Percentiles rank a stretch among this genome's conserved stretches.
Conservation (phyloP, 306 rosid genomes). For the Fragaria iinumae region DNA sequence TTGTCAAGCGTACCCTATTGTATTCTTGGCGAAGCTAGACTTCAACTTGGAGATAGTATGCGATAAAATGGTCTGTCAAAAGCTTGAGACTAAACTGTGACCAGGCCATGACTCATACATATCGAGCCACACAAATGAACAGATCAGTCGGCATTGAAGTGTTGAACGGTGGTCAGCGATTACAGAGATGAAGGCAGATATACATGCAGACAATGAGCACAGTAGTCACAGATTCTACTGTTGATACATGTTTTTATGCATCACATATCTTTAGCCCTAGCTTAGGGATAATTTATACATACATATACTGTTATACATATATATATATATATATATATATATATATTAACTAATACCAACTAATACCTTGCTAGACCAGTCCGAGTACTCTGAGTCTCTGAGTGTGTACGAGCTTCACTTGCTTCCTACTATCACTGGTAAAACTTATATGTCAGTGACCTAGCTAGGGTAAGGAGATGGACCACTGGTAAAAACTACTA, state of each 20-base stretch:
- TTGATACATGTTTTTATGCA: conserved; percentile 32
- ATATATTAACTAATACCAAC: not conserved
- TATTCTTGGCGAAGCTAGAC: not conserved
- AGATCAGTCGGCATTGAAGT: not conserved
- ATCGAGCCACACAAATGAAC: conserved; percentile 8
- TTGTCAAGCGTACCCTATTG: not conserved
- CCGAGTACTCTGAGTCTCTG: conserved; percentile 27
- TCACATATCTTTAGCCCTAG: conserved; percentile 27
- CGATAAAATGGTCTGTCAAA: not conserved
- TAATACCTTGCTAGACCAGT: not conserved
- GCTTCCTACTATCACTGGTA: conserved; percentile 1
- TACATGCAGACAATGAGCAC: conserved; percentile 63
- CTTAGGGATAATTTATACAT: not conserved
- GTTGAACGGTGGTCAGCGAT: conserved; percentile 50
- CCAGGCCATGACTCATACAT: not conserved
- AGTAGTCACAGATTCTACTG: conserved; percentile 67
- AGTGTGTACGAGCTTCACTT: conserved; percentile 41
- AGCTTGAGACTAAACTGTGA: not conserved
- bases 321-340: not conserved
- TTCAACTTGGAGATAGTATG: not conserved
- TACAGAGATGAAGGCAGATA: conserved; percentile 59
- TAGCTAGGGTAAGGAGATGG: conserved; percentile 26
- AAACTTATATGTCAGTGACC: conserved; percentile 32
- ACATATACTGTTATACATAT: too few relatives aligned
- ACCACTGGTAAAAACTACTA: conserved; percentile 46